Conservation (phyloP, 192 early-diverging fungal species). For the Entophlyctis helioformis region DNA sequence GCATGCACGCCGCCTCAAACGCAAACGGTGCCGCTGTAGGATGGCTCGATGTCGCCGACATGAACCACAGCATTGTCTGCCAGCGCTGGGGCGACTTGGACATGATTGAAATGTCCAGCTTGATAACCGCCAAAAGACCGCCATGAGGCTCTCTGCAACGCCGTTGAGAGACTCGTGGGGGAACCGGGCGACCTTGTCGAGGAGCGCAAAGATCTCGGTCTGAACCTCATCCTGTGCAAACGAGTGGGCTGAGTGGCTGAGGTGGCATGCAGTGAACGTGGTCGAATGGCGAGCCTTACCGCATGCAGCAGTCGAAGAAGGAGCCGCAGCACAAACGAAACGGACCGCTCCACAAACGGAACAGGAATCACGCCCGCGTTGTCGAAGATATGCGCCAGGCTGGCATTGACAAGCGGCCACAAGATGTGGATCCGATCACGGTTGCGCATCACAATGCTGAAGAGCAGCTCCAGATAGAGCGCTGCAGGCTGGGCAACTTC, state of each 20-base stretch:
- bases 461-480: conserved; percentile 65
- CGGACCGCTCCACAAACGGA: conserved; percentile 63
- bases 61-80: conserved; percentile 38
- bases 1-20: conserved; percentile 48
- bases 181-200: conserved; percentile 40
- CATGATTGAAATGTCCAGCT: conserved; percentile 33
- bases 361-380: conserved; percentile 47
- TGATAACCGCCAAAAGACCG: conserved; percentile 53
- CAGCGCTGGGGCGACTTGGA: conserved; percentile 22
- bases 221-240: conserved; percentile 19
- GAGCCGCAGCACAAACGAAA: conserved; percentile 60
- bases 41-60: conserved; percentile 42
- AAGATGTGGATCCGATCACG: conserved; percentile 50
- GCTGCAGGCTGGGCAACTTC: conserved; percentile 27
- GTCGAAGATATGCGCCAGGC: conserved; percentile 62
- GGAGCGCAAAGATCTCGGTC: conserved; percentile 13
- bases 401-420: conserved; percentile 53
- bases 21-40: conserved; percentile 48
- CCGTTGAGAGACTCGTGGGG: conserved; percentile 45
- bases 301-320: conserved; percentile 58
- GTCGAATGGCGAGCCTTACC: conserved; percentile 10
- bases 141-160: conserved; percentile 68
- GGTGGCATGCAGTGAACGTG: neutral
- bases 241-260: conserved; percentile 26
- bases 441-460: conserved; percentile 66